Conservation (phyloP, 805 yeast species). For the Wickerhamomyces canadensis region DNA sequence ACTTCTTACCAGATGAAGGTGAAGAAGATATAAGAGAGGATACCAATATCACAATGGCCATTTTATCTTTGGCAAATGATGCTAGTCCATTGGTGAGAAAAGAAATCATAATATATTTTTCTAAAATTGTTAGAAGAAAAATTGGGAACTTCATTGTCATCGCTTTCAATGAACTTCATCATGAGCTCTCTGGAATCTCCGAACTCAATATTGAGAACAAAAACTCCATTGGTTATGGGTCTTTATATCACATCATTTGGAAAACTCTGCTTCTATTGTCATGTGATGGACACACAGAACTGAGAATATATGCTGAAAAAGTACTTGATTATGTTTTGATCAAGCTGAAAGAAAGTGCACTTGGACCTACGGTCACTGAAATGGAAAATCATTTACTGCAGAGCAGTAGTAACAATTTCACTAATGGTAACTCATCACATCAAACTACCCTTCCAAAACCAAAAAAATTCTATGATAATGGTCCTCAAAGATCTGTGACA, state of each 20-base stretch:
- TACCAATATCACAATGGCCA: slow-evolving; percentile 59
- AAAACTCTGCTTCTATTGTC: slow-evolving; percentile 72
- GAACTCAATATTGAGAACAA: slow-evolving; percentile 53
- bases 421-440: slow-evolving; percentile 19
- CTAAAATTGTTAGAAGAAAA: slow-evolving; percentile 67
- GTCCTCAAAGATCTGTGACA: slow-evolving; percentile 17
- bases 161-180: slow-evolving; percentile 80
- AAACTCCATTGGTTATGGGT: slow-evolving; percentile 77
- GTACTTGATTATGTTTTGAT: slow-evolving; percentile 69
- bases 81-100: slow-evolving; percentile 87
- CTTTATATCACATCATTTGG: slow-evolving; percentile 84
- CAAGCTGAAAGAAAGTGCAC: slow-evolving; percentile 47
- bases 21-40: slow-evolving; percentile 56
- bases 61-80: slow-evolving; percentile 68
- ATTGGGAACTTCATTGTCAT: slow-evolving; percentile 74
- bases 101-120: slow-evolving; percentile 74
- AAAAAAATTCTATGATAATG: slow-evolving; percentile 29
- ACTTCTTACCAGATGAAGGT: slow-evolving; percentile 48
- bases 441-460: slow-evolving; percentile 33
- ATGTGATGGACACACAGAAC: slow-evolving; percentile 85
- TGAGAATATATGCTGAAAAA: slow-evolving; percentile 63
- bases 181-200: slow-evolving; percentile 44
- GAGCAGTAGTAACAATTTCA: slow-evolving; percentile 28
- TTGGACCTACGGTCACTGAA: slow-evolving; percentile 58
- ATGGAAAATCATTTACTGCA: slow-evolving; percentile 61